Evolutionary conservation across 2,329 filamentous ascomycete species (phyloP), one percentile per base, ranked within the genome.

Genomic region (Phialophora macrospora): DNA sequence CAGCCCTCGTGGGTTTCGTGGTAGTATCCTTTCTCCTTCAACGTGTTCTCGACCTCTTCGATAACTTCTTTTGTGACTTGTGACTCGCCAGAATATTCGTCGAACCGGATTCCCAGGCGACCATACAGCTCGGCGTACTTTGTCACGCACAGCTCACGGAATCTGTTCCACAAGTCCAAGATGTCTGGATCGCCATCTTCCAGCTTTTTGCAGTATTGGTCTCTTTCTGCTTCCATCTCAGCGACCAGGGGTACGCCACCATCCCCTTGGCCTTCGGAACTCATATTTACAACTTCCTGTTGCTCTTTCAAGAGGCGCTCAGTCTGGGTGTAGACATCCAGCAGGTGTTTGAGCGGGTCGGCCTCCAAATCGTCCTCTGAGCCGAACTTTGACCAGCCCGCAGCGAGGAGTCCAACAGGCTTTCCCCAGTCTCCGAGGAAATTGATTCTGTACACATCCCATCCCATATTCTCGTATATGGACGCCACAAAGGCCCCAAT

Each of bases 341-440:
- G 93, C 8, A 95, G 81, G 76, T 95, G 91, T 76, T 91, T 90
- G 74, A 94, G 92, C 11, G 91, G 91, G 73, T 94, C 90, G 56
- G 83, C 82, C 68, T 85, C 77, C 14, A 95, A 83, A 66, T 87
- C 85, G 71, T 89, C 87, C 77, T 94, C 90, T 66, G 85, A 86
- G 30, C 91, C 91, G 75, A 90, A 93, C 73, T 86, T 87, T 74
- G 91, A 84, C 75, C 89, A 95, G 0, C 89, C 90, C 62, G 93
- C 82, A 3, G 90, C 90, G 48, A 92, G 78, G 8, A 92, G 82
- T 65, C 85, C 85, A 70, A 85, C 71, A 55, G 75, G 73, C 55
- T 74, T 58, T 28, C 90, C 90, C 90, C 90, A 93, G 75, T 93
- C 90, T 41, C 90, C 90, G 0, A 92, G 82, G 73, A 92, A 93